Evolutionary conservation across 805 yeast species (phyloP).

Genomic region (Dipodascus albidus): DNA sequence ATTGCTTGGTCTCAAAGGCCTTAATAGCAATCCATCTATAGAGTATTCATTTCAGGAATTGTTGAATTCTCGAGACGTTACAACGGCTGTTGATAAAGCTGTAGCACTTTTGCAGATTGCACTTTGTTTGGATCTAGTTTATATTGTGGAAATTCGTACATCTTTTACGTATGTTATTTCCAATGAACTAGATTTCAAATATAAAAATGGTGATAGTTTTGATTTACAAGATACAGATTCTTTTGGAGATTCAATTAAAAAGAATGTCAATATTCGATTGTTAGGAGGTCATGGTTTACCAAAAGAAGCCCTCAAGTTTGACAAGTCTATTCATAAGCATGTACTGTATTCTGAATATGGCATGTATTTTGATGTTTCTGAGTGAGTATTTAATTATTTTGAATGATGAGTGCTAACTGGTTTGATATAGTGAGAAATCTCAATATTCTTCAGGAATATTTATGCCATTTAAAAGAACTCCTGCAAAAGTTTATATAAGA

Average conservation of each 20-base stretch:
- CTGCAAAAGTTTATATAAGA: not conserved
- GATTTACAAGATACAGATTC: not conserved
- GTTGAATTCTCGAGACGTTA: conserved; percentile 12
- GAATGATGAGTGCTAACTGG: not conserved
- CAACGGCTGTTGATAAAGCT: conserved; percentile 19
- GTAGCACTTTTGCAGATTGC: conserved; percentile 16
- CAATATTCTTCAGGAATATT: conserved; percentile 14
- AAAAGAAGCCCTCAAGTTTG: conserved; percentile 10
- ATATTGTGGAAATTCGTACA: conserved; percentile 18
- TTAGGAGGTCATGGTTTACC: conserved; percentile 12
- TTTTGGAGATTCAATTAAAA: conserved; percentile 5
- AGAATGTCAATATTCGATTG: conserved; percentile 9
- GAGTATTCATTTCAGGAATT: conserved; percentile 19
- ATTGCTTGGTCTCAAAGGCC: conserved; percentile 3
- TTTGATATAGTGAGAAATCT: conserved; percentile 6
- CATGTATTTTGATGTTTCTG: conserved; percentile 12
- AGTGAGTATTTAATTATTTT: not conserved
- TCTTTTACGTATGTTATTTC: conserved; percentile 2
- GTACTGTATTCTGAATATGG: conserved; percentile 15
- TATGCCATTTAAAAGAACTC: conserved; percentile 14
- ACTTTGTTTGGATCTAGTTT: conserved; percentile 18
- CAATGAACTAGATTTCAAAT: not conserved
- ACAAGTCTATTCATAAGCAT: conserved; percentile 10
- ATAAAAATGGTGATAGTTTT: not conserved
- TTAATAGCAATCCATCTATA: conserved; percentile 10